These are phyloP conservation scores for Lepidopterella palustris DNA, from an alignment of 495 filamentous ascomycete species.

Conservation along the genomic window DNA sequence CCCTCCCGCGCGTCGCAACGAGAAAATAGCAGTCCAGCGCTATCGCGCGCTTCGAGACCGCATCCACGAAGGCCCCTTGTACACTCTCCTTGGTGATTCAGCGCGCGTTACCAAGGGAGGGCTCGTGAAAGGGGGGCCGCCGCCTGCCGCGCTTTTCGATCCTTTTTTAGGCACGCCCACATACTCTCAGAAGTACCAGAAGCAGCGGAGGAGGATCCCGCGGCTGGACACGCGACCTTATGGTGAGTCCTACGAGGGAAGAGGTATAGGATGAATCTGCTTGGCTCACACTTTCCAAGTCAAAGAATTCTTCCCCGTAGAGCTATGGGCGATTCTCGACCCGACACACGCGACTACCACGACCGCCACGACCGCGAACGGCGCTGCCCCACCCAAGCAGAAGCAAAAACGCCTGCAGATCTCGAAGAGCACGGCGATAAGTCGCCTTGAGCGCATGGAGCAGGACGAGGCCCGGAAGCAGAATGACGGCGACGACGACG, in stretches of 20 bases:
- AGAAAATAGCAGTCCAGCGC: slow-evolving; percentile 37
- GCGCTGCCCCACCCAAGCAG: slow-evolving; percentile 29
- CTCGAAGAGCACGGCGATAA: neutral
- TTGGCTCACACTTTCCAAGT: slow-evolving; percentile 32
- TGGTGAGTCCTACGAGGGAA: slow-evolving; percentile 34
- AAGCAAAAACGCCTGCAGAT: slow-evolving; percentile 19
- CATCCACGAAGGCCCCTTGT: slow-evolving; percentile 52
- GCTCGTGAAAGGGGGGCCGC: slow-evolving; percentile 29
- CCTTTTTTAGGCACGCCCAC: slow-evolving; percentile 56
- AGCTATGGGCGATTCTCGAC: slow-evolving; percentile 48
- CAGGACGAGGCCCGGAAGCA: slow-evolving; percentile 5
- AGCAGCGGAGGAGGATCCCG: slow-evolving; percentile 47
- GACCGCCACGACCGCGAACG: slow-evolving; percentile 32
- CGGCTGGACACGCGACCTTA: slow-evolving; percentile 46
- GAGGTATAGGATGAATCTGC: neutral
- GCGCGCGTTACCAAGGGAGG: slow-evolving; percentile 37
- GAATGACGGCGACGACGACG: slow-evolving; percentile 27
- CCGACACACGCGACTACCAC: slow-evolving; percentile 38
- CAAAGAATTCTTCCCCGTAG: slow-evolving; percentile 51
- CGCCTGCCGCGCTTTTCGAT: slow-evolving; percentile 37
- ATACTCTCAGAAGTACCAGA: slow-evolving; percentile 51
- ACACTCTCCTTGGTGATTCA: slow-evolving; percentile 48
- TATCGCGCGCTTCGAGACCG: slow-evolving; percentile 47
- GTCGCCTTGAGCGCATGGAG: slow-evolving; percentile 15
- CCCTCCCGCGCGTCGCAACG: slow-evolving; percentile 28